Percentiles rank a stretch among this genome's conserved stretches.
Conservation (phyloP, 257 asterid species). For the Solanum appendiculatum region DNA sequence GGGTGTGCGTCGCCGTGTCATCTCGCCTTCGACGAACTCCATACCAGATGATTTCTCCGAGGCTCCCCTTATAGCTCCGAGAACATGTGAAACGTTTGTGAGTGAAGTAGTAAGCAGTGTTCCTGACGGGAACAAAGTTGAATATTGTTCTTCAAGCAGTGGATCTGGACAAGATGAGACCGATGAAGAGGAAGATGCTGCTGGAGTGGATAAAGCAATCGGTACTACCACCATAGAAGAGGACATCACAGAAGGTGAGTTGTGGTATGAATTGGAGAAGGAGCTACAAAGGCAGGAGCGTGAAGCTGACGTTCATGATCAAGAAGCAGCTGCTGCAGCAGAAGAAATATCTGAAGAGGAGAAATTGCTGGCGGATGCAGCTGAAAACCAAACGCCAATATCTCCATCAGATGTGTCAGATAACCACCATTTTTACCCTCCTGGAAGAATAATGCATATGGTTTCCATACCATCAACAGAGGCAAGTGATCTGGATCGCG, state of each 20-base stretch:
- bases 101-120: constrained; percentile 25
- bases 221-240: constrained; percentile 36
- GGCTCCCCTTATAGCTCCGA: constrained; percentile 38
- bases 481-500: constrained; percentile 18
- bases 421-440: constrained; percentile 64
- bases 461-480: constrained; percentile 38
- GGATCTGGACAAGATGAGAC: constrained; percentile 42
- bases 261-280: constrained; percentile 82
- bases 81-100: constrained; percentile 31
- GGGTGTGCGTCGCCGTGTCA: constrained; percentile 78
- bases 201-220: constrained; percentile 28
- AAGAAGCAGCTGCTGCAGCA: constrained; percentile 59
- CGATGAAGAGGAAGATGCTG: constrained; percentile 59
- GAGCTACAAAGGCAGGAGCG: constrained; percentile 55
- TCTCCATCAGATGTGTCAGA: constrained; percentile 62
- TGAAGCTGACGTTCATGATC: constrained; percentile 31
- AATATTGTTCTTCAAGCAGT: constrained; percentile 40
- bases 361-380: constrained; percentile 45
- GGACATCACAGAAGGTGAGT: constrained; percentile 64
- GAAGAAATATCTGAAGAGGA: constrained; percentile 74
- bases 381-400: constrained; percentile 49
- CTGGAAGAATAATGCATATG: constrained; percentile 78
- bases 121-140: constrained; percentile 20
- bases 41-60: constrained; percentile 36
- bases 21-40: constrained; percentile 24